These are phyloP conservation scores for Cryphonectria parasitica DNA, from an alignment of 2,329 filamentous ascomycete species.

Conservation along the genomic window DNA sequence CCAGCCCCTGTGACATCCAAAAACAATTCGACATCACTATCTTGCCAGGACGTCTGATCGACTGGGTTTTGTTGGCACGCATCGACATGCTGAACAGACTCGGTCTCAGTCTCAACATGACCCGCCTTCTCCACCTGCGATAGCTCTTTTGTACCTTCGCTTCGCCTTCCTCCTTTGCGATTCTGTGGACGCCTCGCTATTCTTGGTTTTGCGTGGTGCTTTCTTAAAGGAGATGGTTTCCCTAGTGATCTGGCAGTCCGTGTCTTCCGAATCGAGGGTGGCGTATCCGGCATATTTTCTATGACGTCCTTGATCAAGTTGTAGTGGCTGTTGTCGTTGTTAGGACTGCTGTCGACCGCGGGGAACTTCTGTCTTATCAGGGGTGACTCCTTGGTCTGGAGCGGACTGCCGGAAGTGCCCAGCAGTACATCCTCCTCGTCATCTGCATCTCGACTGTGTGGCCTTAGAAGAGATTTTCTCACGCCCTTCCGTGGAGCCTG, in stretches of 20 bases:
- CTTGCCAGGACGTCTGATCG: conserved; percentile 3
- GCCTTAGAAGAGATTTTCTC: conserved; percentile 27
- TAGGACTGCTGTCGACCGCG: conserved; percentile 23
- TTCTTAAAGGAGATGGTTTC: conserved; percentile 10
- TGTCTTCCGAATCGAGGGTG: conserved; percentile 14
- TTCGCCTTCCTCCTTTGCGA: neutral
- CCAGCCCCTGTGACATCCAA: conserved; percentile 19
- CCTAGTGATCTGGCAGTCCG: neutral
- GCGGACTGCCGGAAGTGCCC: conserved; percentile 16
- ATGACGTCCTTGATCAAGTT: conserved; percentile 26
- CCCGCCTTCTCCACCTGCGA: neutral
- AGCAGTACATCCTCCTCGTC: conserved; percentile 41
- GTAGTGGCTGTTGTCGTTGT: conserved; percentile 19
- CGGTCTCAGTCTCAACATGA: no score
- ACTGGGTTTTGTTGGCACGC: neutral
- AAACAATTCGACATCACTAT: conserved; percentile 12
- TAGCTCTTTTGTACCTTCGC: neutral
- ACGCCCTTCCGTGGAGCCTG: conserved; percentile 20
- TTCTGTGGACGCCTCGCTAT: neutral
- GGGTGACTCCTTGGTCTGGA: conserved; percentile 10
- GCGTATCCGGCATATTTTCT: conserved; percentile 22
- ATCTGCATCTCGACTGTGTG: conserved; percentile 32
- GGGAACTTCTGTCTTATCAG: conserved; percentile 25
- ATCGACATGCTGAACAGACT: neutral
- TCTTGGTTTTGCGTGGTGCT: neutral